Base-by-base conservation (phyloP, 176 grass and related monocot species). In the Alloteropsis semialata region DNA sequence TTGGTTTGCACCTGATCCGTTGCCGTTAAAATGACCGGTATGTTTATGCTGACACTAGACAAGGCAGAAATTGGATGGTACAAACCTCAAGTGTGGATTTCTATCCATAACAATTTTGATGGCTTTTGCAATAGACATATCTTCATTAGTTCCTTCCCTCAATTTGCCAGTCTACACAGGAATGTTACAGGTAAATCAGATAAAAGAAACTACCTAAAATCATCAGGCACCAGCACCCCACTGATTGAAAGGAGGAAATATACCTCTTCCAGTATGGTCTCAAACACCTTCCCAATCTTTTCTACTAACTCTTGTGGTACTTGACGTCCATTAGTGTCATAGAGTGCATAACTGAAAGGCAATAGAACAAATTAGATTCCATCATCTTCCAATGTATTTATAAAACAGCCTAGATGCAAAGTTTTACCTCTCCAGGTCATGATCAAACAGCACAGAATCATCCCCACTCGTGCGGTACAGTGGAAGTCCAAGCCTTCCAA, bases 381-480 rank as follows among this genome's bases (percentile, higher is more conserved):
- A 42, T 50, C 72, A 42, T 75, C 22, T 62, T 43, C 75, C 51
- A 74, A 59, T 22, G 41, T 51, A 86, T 58, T 24, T 25, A 57
- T 2, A 85, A 49, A 19, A 48, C 22, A 56, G 1, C 38, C 46
- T 72, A 72, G 46, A 13, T 49, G 2, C 17, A 18, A 39, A 59
- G 14, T 81, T 74, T 59, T 88, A 99, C 96, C 96, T 99, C 85
- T 99, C 96, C 5, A 96, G 61, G 44, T 99, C 96, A 94, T 99
- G 96, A 85, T 99, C 96, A 83, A 88, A 96, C n/a, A 99, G 62
- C 33, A 99, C 96, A 45, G 96, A 99, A 83, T 96, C 84, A 55
- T 96, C 96, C 77, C 93, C 96, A 81, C 93, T 96, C 17, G 96
- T 99, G 28, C 93, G 96, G 63, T 99, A 99, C 18, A 99, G 65